Conservation (phyloP, 2,329 filamentous ascomycete genomes). For the Didymella exigua region DNA sequence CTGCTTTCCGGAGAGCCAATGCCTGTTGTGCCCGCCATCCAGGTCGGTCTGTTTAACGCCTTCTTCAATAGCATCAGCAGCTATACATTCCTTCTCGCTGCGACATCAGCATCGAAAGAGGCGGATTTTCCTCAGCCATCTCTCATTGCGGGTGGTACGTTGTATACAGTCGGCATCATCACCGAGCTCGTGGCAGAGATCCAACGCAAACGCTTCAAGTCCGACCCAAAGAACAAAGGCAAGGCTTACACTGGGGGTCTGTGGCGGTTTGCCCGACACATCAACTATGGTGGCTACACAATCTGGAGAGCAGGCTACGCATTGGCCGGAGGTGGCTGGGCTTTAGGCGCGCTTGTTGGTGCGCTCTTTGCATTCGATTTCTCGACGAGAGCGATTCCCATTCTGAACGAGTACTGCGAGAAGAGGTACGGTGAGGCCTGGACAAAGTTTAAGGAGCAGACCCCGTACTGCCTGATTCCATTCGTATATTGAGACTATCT, state of each 20-base stretch:
- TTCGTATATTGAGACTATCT: slow-evolving; percentile 33
- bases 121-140: slow-evolving; percentile 47
- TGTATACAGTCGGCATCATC: slow-evolving; percentile 60
- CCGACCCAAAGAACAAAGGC: slow-evolving; percentile 57
- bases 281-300: slow-evolving; percentile 62
- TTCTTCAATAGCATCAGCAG: slow-evolving; percentile 61
- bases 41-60: slow-evolving; percentile 60
- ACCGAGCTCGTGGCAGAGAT: slow-evolving; percentile 63
- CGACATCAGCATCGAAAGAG: slow-evolving; percentile 55
- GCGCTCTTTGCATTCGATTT: slow-evolving; percentile 56
- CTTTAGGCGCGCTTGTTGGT: slow-evolving; percentile 50
- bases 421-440: slow-evolving; percentile 50
- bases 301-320: slow-evolving; percentile 59
- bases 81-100: slow-evolving; percentile 58
- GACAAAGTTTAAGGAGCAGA: slow-evolving; percentile 49
- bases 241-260: slow-evolving; percentile 58
- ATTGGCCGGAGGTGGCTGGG: slow-evolving; percentile 55
- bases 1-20: slow-evolving; percentile 59
- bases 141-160: slow-evolving; percentile 55
- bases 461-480: slow-evolving; percentile 46
- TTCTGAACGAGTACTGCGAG: slow-evolving; percentile 58
- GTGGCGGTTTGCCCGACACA: slow-evolving; percentile 57
- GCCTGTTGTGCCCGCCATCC: slow-evolving; percentile 49
- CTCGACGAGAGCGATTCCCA: slow-evolving; percentile 51
- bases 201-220: slow-evolving; percentile 62